Evolutionary conservation across 345 rosid species (phyloP), one percentile per base, ranked within the genome.

Genomic region (Pugionium dolabratum): DNA sequence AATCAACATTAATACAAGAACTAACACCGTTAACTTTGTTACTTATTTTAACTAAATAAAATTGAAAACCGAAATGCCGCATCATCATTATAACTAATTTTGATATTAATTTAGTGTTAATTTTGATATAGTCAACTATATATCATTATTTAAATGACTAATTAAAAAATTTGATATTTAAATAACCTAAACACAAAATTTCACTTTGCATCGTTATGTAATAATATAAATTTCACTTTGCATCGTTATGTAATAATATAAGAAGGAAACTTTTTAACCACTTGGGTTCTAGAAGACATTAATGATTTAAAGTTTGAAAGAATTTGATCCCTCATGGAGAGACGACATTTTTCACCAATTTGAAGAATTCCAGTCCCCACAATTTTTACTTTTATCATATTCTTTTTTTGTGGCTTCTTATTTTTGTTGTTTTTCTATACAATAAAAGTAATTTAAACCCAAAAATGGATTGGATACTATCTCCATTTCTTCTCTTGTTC

Each of bases 301-400:
- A 59, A 73, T 73, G 76, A 73, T 73, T 73, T 73, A 55, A 66
- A 53, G 76, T 59, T 73, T 73, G 67, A 66, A 73, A 73, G 72
- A 59, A 66, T 73, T 59, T 59, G 72, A 73, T 73, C 72, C 67
- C 47, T 59, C 56, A 35, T 66, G 71, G 71, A 72, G 67, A 62
- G 71, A 66, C 66, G 71, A 65, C 66, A 58, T 35, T 58, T 65
- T 72, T 72, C 76, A 64, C 67, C 67, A 59, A 73, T 59, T 59
- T 72, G 48, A 52, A 43, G 41, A 36, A 18, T 37, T 66, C 35
- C 50, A 66, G 72, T 66, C 76, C 76, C 76, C 76, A 73, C 72
- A 58, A 49, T 50, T 36, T 35, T 56, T 41, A 72, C 75, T 58
- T 71, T 71, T 71, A 42, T 65, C 44, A 51, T 73, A 67, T 67